Percentiles rank a stretch among this genome's conserved stretches.
These are phyloP conservation scores for Ogataea thermomethanolica DNA, from an alignment of 805 yeast species.

Conservation along the genomic window DNA sequence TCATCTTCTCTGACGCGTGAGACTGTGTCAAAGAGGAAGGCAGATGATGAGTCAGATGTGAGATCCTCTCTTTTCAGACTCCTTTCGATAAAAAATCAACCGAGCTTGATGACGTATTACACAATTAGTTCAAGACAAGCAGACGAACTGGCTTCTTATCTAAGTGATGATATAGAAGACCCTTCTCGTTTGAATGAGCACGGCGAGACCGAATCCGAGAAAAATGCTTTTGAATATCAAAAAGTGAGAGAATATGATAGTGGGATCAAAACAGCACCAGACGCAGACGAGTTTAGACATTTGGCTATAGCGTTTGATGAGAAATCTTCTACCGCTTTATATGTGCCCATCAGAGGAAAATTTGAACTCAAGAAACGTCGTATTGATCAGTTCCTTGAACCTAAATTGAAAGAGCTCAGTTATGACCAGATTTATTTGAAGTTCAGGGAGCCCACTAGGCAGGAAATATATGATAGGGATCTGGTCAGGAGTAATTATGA, in stretches of 20 bases:
- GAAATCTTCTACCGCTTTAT: slow-evolving; percentile 57
- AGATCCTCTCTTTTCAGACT: slow-evolving; percentile 70
- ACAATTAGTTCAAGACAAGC: slow-evolving; percentile 36
- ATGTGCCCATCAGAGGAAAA: slow-evolving; percentile 73
- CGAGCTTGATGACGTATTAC: slow-evolving; percentile 70
- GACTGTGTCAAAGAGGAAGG: slow-evolving; percentile 23
- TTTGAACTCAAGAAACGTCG: slow-evolving; percentile 84
- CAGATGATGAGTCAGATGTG: slow-evolving; percentile 35
- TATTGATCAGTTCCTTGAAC: slow-evolving; percentile 55
- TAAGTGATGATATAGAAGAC: slow-evolving; percentile 49
- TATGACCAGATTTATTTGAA: slow-evolving; percentile 59
- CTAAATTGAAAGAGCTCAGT: slow-evolving; percentile 53
- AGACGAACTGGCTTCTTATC: slow-evolving; percentile 38
- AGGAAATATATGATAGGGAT: slow-evolving; percentile 67
- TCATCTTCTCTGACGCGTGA: slow-evolving; percentile 47
- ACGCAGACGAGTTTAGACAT: slow-evolving; percentile 51
- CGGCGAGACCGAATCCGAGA: slow-evolving; percentile 33
- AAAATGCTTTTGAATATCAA: slow-evolving; percentile 49
- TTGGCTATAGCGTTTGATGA: slow-evolving; percentile 61
- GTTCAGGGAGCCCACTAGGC: slow-evolving; percentile 69
- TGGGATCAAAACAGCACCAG: slow-evolving; percentile 44
- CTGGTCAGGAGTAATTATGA: slow-evolving; percentile 64
- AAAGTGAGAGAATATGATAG: slow-evolving; percentile 81
- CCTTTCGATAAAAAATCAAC: slow-evolving; percentile 61
- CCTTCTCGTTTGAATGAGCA: slow-evolving; percentile 47